Base-by-base conservation (phyloP, 139 green algal genomes). In the Auxenochlorella pyrenoidosa region DNA sequence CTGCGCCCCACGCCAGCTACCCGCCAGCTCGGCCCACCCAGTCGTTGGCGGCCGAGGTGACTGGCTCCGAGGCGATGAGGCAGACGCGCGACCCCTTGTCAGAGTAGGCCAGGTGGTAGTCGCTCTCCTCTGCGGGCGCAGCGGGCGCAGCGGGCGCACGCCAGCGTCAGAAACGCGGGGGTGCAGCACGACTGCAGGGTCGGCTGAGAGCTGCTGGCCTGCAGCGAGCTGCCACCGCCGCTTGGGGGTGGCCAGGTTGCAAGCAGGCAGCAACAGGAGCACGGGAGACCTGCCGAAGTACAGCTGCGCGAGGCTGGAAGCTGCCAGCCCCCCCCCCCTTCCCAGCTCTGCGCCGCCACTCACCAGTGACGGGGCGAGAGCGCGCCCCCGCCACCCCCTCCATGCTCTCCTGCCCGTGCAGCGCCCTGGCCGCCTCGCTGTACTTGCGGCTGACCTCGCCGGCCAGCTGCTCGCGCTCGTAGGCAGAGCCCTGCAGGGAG, bases 21-120 rank as follows among this genome's bases (percentile, higher is more conserved):
- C 22, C 58, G 4, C 92, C 87, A 28, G 97, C 24, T 8, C 12
- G 18, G 1, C 73, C 38, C 63, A 85, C 95, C 97, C 97, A 99
- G 88, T 99, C 97, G 0, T 92, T 93, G 13, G 90, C 90, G 0
- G 91, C 93, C 5, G 88, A 88, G 12, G 97, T 99, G 89, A 99
- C 98, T 10, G 97, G 97, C 91, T 99, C 97, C 3, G 92, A 97
- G 6, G 97, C 96, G 15, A 99, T 93, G 15, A 99, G 93, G 30
- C 91, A 96, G 32, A 98, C 95, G 5, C 90, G 54, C 15, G 90
- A 91, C 22, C 96, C 94, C 24, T 91, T 89, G 71, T 95, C 95
- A 15, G 90, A 86, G 86, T 97, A 96, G 6, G 82, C 90, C 70
- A 99, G 90, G 51, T 90, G 87, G 86, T 99, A 99, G 87, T 94